Percentiles rank a stretch among this genome's conserved stretches.
Conservation (phyloP, 116 monocot genomes). For the Zostera marina region DNA sequence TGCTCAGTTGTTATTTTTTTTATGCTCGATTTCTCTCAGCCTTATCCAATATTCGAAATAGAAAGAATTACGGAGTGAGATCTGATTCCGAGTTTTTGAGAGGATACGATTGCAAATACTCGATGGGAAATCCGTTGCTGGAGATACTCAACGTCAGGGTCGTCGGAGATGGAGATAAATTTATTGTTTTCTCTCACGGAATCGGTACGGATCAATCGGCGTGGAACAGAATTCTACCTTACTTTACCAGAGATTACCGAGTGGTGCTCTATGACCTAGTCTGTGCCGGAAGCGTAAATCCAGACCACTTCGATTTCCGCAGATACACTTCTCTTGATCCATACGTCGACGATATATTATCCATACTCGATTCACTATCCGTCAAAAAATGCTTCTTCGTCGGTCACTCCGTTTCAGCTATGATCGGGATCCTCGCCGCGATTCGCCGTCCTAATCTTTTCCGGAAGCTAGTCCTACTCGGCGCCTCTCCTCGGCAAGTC, state of each 20-base stretch:
- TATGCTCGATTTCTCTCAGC: not conserved
- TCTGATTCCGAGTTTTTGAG: not conserved
- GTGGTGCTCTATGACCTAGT: slow-evolving; percentile 84
- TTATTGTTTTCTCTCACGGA: slow-evolving; percentile 73
- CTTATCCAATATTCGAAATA: not conserved
- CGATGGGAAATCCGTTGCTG: slow-evolving; percentile 33
- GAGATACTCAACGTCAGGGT: slow-evolving; percentile 83
- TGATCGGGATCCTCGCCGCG: slow-evolving; percentile 80
- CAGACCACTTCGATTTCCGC: slow-evolving; percentile 89
- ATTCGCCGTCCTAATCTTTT: slow-evolving; percentile 64
- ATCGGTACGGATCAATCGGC: slow-evolving; percentile 94
- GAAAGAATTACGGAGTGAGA: not conserved
- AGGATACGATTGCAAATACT: too few species aligned
- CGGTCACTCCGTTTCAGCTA: slow-evolving; percentile 91
- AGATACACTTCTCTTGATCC: slow-evolving; percentile 72
- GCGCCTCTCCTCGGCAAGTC: slow-evolving; percentile 60
- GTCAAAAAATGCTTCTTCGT: slow-evolving; percentile 62
- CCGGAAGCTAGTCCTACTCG: slow-evolving; percentile 71
- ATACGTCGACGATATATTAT: slow-evolving; percentile 71
- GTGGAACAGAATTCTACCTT: slow-evolving; percentile 71
- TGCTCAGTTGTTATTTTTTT: too few species aligned
- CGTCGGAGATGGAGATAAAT: slow-evolving; percentile 41
- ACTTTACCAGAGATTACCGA: slow-evolving; percentile 51
- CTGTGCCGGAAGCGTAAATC: slow-evolving; percentile 94
- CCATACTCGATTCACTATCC: slow-evolving; percentile 52